These are phyloP conservation scores for Rutstroemia sp. DNA, from an alignment of 2,329 filamentous ascomycete genomes.

Conservation along the genomic window DNA sequence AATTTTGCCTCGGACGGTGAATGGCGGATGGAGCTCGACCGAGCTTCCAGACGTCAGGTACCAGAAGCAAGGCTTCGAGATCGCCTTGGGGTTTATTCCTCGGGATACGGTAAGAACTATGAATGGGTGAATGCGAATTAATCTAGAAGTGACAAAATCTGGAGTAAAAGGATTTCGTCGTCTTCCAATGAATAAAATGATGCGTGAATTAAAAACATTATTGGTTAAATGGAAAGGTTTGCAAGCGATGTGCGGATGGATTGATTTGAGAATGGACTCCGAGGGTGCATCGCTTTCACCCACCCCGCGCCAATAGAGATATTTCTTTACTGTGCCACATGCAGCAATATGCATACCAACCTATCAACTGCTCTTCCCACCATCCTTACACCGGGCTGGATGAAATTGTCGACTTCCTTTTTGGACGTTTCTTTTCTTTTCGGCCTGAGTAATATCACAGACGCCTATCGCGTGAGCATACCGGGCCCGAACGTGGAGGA, in stretches of 20 bases:
- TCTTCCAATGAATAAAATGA: conserved; percentile 6
- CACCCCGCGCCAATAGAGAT: background rate
- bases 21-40: background rate
- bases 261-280: conserved; percentile 4
- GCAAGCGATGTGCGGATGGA: background rate
- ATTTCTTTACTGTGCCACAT: background rate
- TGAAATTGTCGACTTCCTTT: no score
- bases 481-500: no score
- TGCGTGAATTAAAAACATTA: background rate
- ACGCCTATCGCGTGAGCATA: no score
- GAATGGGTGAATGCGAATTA: conserved; percentile 1
- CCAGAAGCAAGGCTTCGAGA: conserved; percentile 1
- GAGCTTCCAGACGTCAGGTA: conserved; percentile 9
- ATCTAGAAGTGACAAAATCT: background rate
- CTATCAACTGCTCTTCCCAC: background rate
- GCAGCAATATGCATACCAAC: background rate
- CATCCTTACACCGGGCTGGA: background rate
- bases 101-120: conserved; percentile 4
- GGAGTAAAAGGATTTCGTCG: background rate
- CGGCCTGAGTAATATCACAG: no score
- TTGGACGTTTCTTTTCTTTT: no score
- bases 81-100: background rate
- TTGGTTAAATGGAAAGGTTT: background rate
- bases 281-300: background rate
- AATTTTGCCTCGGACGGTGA: conserved; percentile 1